Evolutionary conservation across 495 filamentous ascomycete genomes (phyloP).

Genomic region (Glonium stellatum): DNA sequence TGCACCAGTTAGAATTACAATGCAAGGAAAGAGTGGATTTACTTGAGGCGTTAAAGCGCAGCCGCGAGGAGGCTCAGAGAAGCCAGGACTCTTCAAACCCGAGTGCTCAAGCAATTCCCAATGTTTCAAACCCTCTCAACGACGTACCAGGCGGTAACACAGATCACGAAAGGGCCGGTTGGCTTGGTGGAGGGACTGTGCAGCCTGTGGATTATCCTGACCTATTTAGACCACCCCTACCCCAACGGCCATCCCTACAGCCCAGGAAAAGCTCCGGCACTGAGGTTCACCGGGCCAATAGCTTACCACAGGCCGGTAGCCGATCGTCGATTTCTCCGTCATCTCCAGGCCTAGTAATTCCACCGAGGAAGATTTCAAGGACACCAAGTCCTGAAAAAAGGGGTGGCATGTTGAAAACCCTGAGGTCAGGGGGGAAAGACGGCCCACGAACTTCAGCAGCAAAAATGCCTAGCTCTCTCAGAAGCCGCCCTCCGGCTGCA

Average conservation of each 20-base stretch:
- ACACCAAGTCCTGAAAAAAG: conserved; percentile 76
- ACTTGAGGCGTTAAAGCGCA: conserved; percentile 71
- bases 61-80: conserved; percentile 54
- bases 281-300: conserved; percentile 5
- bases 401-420: conserved; percentile 72
- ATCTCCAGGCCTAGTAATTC: conserved; percentile 31
- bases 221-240: conserved; percentile 63
- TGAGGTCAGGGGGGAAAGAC: conserved; percentile 60
- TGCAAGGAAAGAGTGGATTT: conserved; percentile 91
- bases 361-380: conserved; percentile 48
- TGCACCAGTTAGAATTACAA: conserved; percentile 78
- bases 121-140: conserved; percentile 13
- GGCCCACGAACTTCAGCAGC: conserved; percentile 43
- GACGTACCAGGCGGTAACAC: conserved; percentile 8
- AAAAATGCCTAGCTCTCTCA: conserved; percentile 33
- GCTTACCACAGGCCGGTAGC: conserved; percentile 3
- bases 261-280: conserved; percentile 49
- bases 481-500: conserved; percentile 44
- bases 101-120: conserved; percentile 18
- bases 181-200: conserved; percentile 74
- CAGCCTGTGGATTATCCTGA: conserved; percentile 72
- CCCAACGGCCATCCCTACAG: conserved; percentile 49
- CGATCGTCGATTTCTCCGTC: conserved; percentile 20
- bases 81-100: conserved; percentile 28
- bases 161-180: conserved; percentile 41